Evolutionary conservation across 73 alveolate species (phyloP), one percentile per base, ranked within the genome.

Genomic region (Paramecium primaurelia): DNA sequence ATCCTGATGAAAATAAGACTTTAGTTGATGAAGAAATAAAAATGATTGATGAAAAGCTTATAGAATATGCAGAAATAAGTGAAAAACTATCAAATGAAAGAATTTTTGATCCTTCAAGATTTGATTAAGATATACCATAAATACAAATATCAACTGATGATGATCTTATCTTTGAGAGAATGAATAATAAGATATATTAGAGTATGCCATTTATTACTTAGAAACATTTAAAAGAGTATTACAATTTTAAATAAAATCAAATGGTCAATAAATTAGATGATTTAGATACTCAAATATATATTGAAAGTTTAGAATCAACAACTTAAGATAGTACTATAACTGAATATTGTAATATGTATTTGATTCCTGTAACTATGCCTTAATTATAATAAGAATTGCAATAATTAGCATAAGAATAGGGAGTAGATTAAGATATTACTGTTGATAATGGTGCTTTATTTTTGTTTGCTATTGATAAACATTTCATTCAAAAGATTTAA

Each of bases 141-240:
- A 80, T 80, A 10, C 30, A 80, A 32, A 44, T 80, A 80, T 80
- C 91, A 22, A 64, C 91, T 3, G 91, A 80, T 80, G 91, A 80
- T 20, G 91, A 80, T 80, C 32, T 80, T 5, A 80, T 80, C 7
- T 80, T 80, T 47, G 91, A 80, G 91, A 80, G 91, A 80, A 80
- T 80, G 47, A 80, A 80, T n/a, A 44, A 80, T 42, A 80, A 49
- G 49, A 47, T 80, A 40, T 80, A 45, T 42, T 26, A 42, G 20
- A 45, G 91, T 20, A 80, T 80, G 91, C 91, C 91, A 32, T 80
- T 42, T 36, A 80, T 80, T 3, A 80, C 77, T 9, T 26, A 80
- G 18, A 45, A 80, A 18, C 91, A 80, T 47, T 16, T 80, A 12
- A 80, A 47, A 10, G 73, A 80, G 16, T 80, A 80, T 80, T 80